Percentiles rank a stretch among this genome's conserved stretches.
Conservation (phyloP, 352 stramenopile species). For the Pythium sukuiense region DNA sequence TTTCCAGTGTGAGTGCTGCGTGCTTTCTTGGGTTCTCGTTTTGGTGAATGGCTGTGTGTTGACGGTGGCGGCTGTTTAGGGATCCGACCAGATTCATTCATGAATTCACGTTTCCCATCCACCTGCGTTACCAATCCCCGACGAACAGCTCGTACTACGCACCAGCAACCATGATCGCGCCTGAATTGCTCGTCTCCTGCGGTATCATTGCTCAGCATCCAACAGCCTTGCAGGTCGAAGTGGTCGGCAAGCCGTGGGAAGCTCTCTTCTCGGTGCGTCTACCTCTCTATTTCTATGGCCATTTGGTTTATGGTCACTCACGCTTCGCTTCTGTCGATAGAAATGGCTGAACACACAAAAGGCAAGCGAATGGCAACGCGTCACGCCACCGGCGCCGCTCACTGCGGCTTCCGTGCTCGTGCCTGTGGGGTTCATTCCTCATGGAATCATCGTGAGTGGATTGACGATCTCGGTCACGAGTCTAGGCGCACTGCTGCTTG, state of each 20-base stretch:
- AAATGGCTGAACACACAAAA: background rate
- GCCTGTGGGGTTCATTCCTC: conserved; percentile 23
- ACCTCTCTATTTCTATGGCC: background rate
- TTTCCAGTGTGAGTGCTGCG: conserved; percentile 22
- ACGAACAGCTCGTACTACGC: conserved; percentile 28
- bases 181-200: conserved; percentile 25
- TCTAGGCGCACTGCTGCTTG: conserved; percentile 26
- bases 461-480: conserved; percentile 27
- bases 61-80: background rate
- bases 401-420: conserved; percentile 3
- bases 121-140: conserved; percentile 40
- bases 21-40: background rate
- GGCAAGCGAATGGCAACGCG: conserved; percentile 8
- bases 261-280: conserved; percentile 8
- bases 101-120: conserved; percentile 28
- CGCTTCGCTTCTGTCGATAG: background rate
- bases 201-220: background rate
- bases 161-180: conserved; percentile 22
- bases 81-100: background rate
- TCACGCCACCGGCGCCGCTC: conserved; percentile 11
- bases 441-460: conserved; percentile 21
- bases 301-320: background rate
- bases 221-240: background rate
- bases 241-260: background rate
- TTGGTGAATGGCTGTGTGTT: background rate